A percentile compares a stretch with the other conserved stretches of the same genome.
Conservation (phyloP, 257 asterid genomes). For the Marsdenia floribunda region DNA sequence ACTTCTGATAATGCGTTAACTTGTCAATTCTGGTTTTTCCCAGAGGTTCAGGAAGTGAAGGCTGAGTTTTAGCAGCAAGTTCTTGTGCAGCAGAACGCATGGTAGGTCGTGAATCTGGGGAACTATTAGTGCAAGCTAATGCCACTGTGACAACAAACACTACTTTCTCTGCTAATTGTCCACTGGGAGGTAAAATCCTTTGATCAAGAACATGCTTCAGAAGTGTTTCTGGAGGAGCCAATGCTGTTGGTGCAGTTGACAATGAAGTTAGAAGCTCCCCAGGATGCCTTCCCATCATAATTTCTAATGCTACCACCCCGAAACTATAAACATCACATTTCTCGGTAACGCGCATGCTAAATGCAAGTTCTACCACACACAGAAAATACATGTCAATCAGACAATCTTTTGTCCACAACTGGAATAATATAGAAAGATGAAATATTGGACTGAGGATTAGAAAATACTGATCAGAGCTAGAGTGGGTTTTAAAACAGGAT, state of each 20-base stretch:
- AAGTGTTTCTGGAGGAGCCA: slow-evolving; percentile 28
- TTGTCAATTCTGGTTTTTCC: slow-evolving; percentile 40
- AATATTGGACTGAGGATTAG: too few relatives aligned
- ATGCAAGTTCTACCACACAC: slow-evolving; percentile 64
- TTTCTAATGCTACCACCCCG: slow-evolving; percentile 83
- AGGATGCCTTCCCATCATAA: slow-evolving; percentile 89
- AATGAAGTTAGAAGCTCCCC: slow-evolving; percentile 61
- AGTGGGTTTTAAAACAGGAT: neutral
- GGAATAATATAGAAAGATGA: neutral
- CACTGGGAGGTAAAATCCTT: slow-evolving; percentile 59
- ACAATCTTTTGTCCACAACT: neutral
- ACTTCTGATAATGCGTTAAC: slow-evolving; percentile 36
- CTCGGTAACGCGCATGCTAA: slow-evolving; percentile 72
- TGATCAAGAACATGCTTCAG: slow-evolving; percentile 64
- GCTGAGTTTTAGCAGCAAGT: slow-evolving; percentile 50
- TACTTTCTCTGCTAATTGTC: slow-evolving; percentile 59
- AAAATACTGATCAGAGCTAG: neutral
- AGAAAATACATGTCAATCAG: slow-evolving; percentile 7
- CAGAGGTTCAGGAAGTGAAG: slow-evolving; percentile 48
- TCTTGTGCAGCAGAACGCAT: slow-evolving; percentile 83
- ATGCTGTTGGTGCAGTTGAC: slow-evolving; percentile 30
- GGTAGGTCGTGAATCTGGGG: slow-evolving; percentile 68
- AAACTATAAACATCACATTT: slow-evolving; percentile 91
- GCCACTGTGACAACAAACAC: slow-evolving; percentile 57
- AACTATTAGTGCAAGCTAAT: slow-evolving; percentile 49